Evolutionary conservation across 78 protist genomes (phyloP), one percentile per base, ranked within the genome.

Genomic region (Planoprotostelium fungivorum): DNA sequence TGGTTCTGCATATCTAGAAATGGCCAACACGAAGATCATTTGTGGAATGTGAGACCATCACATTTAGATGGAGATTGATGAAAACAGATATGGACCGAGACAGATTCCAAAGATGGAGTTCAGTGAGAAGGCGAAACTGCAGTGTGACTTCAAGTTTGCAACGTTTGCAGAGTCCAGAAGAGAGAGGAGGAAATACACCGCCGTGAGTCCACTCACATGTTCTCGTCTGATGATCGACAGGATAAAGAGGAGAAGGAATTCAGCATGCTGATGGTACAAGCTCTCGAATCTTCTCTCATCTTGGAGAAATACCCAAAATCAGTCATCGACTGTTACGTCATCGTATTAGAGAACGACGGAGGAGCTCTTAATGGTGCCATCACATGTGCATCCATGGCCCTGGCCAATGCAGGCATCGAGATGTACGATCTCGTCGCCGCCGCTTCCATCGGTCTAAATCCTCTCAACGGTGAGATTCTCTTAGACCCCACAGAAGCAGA

Each of bases 311-410:
- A 88, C 36, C 98, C 97, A 5, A 97, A 97, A 88, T 83, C 96
- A 0, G 94, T 88, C 0, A 84, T 97, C 51, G 96, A 93, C 35
- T 36, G 95, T 0, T 85, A 93, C 86, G 88, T 92, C 29, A 36
- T 94, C n/a, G 98, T 97, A 29, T 90, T 97, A 38, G 91, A 95
- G 87, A 96, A 92, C 37, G 98, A 93, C 83, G 98, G 98, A 36
- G 35, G 88, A 35, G 93, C 87, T 1, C 83, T 95, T 84, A 86
- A 85, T 0, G 94, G 96, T 1, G 87, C 97, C 0, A 91, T 94
- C 84, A 88, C 89, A 10, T 92, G 97, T 35, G 97, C 95, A 16
- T 89, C 93, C 0, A 87, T 95, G 89, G 98, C 98, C 16, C 85
- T 97, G 83, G 96, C 97, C 0, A 94, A 97, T 36, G 98, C 97